These are phyloP conservation scores for Glarea lozoyensis DNA, from an alignment of 495 filamentous ascomycete species.

Conservation along the genomic window DNA sequence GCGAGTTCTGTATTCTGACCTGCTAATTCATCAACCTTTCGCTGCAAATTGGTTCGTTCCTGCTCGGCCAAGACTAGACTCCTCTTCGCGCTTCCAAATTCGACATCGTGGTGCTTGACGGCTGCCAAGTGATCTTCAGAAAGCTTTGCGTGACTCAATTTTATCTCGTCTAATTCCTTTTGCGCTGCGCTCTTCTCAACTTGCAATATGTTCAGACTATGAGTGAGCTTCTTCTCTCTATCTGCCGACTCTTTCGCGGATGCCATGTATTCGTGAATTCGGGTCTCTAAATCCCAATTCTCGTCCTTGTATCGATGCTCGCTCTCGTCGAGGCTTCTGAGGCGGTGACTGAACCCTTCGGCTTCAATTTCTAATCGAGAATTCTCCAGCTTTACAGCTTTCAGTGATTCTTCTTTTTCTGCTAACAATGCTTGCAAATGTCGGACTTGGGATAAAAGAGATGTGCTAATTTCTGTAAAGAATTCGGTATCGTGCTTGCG, in stretches of 20 bases:
- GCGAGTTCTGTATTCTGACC: slow-evolving; percentile 85
- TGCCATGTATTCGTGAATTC: slow-evolving; percentile 71
- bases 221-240: slow-evolving; percentile 70
- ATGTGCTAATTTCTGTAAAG: slow-evolving; percentile 89
- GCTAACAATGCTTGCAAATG: slow-evolving; percentile 74
- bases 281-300: slow-evolving; percentile 92
- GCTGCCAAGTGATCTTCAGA: slow-evolving; percentile 65
- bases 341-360: slow-evolving; percentile 66
- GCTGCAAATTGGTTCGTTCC: slow-evolving; percentile 65
- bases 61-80: slow-evolving; percentile 63
- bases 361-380: slow-evolving; percentile 72
- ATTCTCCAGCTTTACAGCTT: slow-evolving; percentile 60
- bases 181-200: slow-evolving; percentile 69
- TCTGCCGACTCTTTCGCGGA: slow-evolving; percentile 61
- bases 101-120: slow-evolving; percentile 80
- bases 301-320: slow-evolving; percentile 95
- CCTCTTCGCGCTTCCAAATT: slow-evolving; percentile 69
- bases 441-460: slow-evolving; percentile 79
- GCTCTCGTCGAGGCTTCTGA: slow-evolving; percentile 79
- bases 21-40: slow-evolving; percentile 76
- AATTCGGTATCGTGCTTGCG: slow-evolving; percentile 92
- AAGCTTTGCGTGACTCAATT: slow-evolving; percentile 64
- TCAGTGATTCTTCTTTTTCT: slow-evolving; percentile 81
- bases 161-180: slow-evolving; percentile 82
- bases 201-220: slow-evolving; percentile 54